Percentiles rank a stretch among this genome's conserved stretches.
Evolutionary conservation across 108 stramenopile species (phyloP).

Genomic region (Conticribra guillardii): DNA sequence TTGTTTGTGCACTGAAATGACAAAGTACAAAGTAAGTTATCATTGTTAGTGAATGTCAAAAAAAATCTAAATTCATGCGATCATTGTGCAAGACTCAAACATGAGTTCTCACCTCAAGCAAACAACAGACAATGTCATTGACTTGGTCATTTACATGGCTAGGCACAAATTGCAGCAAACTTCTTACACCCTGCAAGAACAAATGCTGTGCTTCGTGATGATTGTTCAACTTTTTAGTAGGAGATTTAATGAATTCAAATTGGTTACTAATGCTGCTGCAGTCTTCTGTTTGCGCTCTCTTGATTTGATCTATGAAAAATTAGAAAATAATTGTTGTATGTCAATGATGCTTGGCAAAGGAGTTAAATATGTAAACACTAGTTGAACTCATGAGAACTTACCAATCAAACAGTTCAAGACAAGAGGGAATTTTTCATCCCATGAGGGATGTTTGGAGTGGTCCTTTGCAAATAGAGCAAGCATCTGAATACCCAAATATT

Average conservation of each 20-base stretch:
- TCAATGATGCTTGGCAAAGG: no score
- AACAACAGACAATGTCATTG: slow-evolving; percentile 35
- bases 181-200: slow-evolving; percentile 51
- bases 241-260: slow-evolving; percentile 33
- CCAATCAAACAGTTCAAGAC: slow-evolving; percentile 40
- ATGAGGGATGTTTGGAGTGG: slow-evolving; percentile 26
- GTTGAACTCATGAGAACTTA: slow-evolving; percentile 11
- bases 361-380: not conserved
- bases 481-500: slow-evolving; percentile 39
- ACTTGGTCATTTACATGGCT: slow-evolving; percentile 35
- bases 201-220: slow-evolving; percentile 47
- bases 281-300: slow-evolving; percentile 19
- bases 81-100: no score
- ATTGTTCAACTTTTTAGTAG: slow-evolving; percentile 38
- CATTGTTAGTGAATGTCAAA: not conserved
- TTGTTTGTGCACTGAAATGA: slow-evolving; percentile 40
- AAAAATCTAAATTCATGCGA: not conserved
- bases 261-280: not conserved
- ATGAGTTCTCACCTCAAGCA: slow-evolving; percentile 44
- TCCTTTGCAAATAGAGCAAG: slow-evolving; percentile 45
- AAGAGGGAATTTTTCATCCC: slow-evolving; percentile 36
- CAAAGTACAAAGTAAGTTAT: not conserved
- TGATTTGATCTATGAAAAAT: slow-evolving; percentile 26
- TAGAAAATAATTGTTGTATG: no score
- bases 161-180: slow-evolving; percentile 50